Conservation (phyloP, 2,329 filamentous ascomycete species). For the Microsporum canis region DNA sequence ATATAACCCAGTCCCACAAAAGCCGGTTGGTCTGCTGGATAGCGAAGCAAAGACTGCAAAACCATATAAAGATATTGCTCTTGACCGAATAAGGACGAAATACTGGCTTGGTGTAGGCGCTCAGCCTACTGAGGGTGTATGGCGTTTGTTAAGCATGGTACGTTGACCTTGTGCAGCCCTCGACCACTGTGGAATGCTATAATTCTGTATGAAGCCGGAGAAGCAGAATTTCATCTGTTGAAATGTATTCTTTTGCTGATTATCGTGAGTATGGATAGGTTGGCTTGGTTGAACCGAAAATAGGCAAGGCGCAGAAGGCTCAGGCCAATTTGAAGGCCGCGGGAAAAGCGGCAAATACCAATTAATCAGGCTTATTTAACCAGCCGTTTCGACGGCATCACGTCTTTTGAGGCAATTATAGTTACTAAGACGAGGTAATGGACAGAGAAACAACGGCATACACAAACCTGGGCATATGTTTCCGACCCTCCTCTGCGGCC, state of each 20-base stretch:
- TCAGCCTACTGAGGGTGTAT: constrained; percentile 81
- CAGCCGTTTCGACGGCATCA: neutral
- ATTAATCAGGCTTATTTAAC: neutral
- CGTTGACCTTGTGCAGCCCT: constrained; percentile 4
- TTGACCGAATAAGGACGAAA: constrained; percentile 68
- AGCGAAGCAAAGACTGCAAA: constrained; percentile 44
- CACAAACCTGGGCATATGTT: neutral
- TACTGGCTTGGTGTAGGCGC: constrained; percentile 98
- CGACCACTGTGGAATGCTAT: too few relatives aligned
- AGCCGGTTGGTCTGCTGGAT: constrained; percentile 38
- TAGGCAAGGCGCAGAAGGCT: neutral
- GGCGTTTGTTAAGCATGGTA: constrained; percentile 54
- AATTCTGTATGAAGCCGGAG: neutral
- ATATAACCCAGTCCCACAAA: constrained; percentile 50
- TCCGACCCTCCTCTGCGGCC: neutral
- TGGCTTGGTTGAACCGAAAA: constrained; percentile 26
- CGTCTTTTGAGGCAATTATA: neutral
- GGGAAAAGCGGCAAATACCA: constrained; percentile 3
- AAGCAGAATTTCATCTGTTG: neutral
- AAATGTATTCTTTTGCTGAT: neutral
- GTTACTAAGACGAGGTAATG: neutral
- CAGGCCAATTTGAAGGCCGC: neutral
- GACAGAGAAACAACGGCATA: neutral
- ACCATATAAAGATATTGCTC: constrained; percentile 80
- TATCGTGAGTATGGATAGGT: constrained; percentile 18